Base-by-base conservation (phyloP, 768 basidiomycete genomes). In the Leccinum fibrillosum region DNA sequence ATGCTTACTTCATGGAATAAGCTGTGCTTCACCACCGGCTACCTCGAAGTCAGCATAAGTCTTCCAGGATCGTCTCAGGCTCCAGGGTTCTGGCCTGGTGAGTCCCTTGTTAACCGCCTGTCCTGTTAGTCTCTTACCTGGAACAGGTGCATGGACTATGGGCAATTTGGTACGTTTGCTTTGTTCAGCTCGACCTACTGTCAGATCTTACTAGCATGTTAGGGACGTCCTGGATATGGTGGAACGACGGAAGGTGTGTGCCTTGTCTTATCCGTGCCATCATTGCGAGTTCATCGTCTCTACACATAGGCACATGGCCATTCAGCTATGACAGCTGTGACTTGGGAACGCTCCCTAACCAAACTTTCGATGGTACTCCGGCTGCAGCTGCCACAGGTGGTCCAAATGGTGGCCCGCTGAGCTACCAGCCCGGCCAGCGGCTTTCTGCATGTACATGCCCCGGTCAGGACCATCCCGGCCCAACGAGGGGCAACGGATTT, bases 1-100 rank as follows among this genome's bases (percentile, higher is more conserved):
- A 88, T 88, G 86, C 54, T 94, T 10, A 86, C 89, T 63, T 82
- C 86, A 12, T 97, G 95, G 94, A 96, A 97, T 75, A 92, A 97
- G 74, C 74, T 97, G 55, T 98, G 95, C 75, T 97, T 94, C 75
- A 95, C 86, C 15, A 93, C 92, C 0, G 94, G 92, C 2, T 94
- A 94, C 68, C 77, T 98, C 56, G 97, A 97, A 74, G 84, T 88
- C 3, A 82, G 79, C n/a, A 65, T 92, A 19, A 90, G 88, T 68
- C 69, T 92, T 63, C 90, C 92, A 17, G 92, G 90, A 5, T 72
- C 76, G 11, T 75, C 81, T 1, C 62, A 66, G 42, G 77, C 80
- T 15, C 82, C 88, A 11, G 94, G 94, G 6, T 78, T 91, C 59
- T 97, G 94, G 95, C 94, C 96, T 55, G 94, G 86, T 80, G 67